These are phyloP conservation scores for Tricholoma saponaceum DNA, from an alignment of 768 basidiomycete species.

Conservation along the genomic window DNA sequence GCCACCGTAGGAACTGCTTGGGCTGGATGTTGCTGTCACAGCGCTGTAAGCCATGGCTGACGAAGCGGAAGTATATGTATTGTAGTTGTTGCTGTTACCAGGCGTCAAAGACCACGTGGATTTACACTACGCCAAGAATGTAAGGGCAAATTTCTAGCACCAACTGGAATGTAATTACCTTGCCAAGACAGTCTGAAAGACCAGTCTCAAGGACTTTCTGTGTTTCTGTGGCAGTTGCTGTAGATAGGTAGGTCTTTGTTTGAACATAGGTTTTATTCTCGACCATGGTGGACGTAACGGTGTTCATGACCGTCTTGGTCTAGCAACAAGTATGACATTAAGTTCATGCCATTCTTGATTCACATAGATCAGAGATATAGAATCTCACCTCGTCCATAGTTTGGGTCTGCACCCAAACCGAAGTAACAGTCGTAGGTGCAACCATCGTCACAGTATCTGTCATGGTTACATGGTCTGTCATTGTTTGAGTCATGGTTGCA, in stretches of 20 bases:
- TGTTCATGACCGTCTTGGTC: slow-evolving; percentile 59
- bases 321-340: slow-evolving; percentile 19
- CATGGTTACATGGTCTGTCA: slow-evolving; percentile 51
- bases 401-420: slow-evolving; percentile 50
- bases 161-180: slow-evolving; percentile 26
- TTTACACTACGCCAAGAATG: slow-evolving; percentile 44
- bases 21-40: slow-evolving; percentile 8
- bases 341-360: background rate
- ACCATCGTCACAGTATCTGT: slow-evolving; percentile 48
- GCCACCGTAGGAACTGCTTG: slow-evolving; percentile 16
- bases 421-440: slow-evolving; percentile 56
- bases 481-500: slow-evolving; percentile 49
- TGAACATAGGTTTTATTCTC: slow-evolving; percentile 43
- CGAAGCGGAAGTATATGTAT: slow-evolving; percentile 38
- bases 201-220: slow-evolving; percentile 44
- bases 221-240: slow-evolving; percentile 41
- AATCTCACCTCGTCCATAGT: slow-evolving; percentile 51
- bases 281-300: slow-evolving; percentile 49
- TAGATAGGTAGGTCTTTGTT: slow-evolving; percentile 51
- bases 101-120: slow-evolving; percentile 45
- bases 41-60: slow-evolving; percentile 16
- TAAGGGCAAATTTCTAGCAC: slow-evolving; percentile 10
- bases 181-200: slow-evolving; percentile 50
- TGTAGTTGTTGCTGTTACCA: slow-evolving; percentile 48
- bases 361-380: background rate